Evolutionary conservation across 306 rosid genomes (phyloP).

Genomic region (Cicer chorassanicum): DNA sequence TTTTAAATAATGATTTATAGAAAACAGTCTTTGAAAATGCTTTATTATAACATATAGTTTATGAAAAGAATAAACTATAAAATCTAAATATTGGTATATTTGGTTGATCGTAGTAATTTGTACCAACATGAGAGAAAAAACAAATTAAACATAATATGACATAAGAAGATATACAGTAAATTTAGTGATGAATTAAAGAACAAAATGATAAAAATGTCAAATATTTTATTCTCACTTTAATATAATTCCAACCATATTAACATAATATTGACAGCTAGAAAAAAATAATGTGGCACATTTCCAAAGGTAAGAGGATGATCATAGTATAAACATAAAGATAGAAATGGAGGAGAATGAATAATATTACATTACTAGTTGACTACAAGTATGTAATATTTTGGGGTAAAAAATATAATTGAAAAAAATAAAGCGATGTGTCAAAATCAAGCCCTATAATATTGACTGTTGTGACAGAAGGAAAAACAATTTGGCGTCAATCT

Average conservation of each 20-base stretch:
- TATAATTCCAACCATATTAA: too few relatives aligned
- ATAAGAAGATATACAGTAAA: too few relatives aligned
- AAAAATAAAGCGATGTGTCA: constrained; percentile 15
- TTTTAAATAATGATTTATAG: too few relatives aligned
- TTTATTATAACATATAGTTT: background rate
- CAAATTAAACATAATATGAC: background rate
- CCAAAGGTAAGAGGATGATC: constrained; percentile 31
- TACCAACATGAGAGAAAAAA: background rate
- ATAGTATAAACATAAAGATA: background rate
- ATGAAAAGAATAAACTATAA: background rate
- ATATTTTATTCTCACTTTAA: too few relatives aligned
- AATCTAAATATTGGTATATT: background rate
- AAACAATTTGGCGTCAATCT: background rate
- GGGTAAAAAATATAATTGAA: constrained; percentile 14
- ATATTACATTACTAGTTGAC: constrained; percentile 24
- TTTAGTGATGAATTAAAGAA: too few relatives aligned
- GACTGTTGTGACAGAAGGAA: constrained; percentile 7
- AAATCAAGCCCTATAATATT: constrained; percentile 35
- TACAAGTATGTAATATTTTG: background rate
- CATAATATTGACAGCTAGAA: too few relatives aligned
- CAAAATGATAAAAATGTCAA: too few relatives aligned
- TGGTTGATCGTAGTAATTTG: background rate
- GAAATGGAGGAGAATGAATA: background rate
- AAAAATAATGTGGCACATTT: constrained; percentile 33
- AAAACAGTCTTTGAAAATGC: too few relatives aligned